Percentiles rank a stretch among this genome's conserved stretches.
Evolutionary conservation across 169 alveolate species (phyloP).

Genomic region (Plasmodium gonderi): DNA sequence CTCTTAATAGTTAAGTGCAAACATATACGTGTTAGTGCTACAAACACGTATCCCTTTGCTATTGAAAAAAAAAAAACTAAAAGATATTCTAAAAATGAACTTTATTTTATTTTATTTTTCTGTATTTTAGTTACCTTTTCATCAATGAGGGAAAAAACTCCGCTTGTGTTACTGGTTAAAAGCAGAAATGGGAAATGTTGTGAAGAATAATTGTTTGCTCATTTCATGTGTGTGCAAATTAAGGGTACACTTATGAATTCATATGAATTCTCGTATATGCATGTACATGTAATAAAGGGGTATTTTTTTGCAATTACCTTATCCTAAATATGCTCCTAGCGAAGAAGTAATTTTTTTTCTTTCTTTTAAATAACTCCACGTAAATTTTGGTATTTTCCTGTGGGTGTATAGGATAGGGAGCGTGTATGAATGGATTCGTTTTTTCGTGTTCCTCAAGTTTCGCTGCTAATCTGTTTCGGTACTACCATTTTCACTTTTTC

Average conservation of each 20-base stretch:
- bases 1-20: background rate
- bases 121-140: conserved; percentile 27
- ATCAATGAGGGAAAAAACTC: conserved; percentile 31
- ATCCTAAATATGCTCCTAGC: conserved; percentile 57
- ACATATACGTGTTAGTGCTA: background rate
- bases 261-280: too few relatives aligned
- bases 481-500: too few relatives aligned
- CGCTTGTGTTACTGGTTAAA: conserved; percentile 23
- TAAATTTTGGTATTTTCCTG: conserved; percentile 53
- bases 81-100: background rate
- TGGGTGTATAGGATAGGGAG: background rate
- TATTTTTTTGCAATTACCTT: background rate
- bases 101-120: background rate
- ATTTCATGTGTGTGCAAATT: background rate
- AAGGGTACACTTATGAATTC: background rate
- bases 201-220: background rate
- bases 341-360: conserved; percentile 51
- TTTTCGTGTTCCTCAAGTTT: background rate
- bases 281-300: background rate
- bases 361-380: conserved; percentile 56
- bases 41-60: background rate
- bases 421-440: background rate
- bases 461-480: too few relatives aligned
- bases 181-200: background rate
- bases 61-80: background rate